A percentile compares a stretch with the other conserved stretches of the same genome.
Evolutionary conservation across 768 basidiomycete species (phyloP).

Genomic region (Rickenella mellea): DNA sequence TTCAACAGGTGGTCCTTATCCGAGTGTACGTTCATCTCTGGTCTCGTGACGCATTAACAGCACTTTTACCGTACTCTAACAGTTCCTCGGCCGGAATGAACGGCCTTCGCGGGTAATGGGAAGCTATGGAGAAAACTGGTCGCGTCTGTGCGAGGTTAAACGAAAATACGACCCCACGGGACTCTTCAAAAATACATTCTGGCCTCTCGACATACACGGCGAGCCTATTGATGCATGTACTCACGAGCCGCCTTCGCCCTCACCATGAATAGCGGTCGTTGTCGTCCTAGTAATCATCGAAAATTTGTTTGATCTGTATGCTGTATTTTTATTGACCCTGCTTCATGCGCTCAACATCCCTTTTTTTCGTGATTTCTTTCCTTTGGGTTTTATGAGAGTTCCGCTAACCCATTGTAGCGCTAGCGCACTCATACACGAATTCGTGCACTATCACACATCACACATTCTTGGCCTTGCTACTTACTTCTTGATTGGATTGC

Average conservation of each 20-base stretch:
- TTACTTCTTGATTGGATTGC: too few relatives aligned
- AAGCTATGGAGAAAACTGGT: conserved; percentile 71
- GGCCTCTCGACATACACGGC: conserved; percentile 61
- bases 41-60: conserved; percentile 6
- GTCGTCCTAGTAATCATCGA: too few relatives aligned
- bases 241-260: conserved; percentile 55
- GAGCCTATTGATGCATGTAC: conserved; percentile 42
- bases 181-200: conserved; percentile 70
- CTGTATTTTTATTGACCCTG: too few relatives aligned
- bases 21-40: conserved; percentile 51
- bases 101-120: conserved; percentile 48
- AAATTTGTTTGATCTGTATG: too few relatives aligned
- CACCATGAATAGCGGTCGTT: too few relatives aligned
- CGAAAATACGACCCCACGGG: conserved; percentile 65
- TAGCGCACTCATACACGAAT: too few relatives aligned
- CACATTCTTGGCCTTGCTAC: too few relatives aligned
- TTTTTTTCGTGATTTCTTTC: too few relatives aligned
- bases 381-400: too few relatives aligned
- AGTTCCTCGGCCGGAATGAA: conserved; percentile 75
- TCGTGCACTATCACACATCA: too few relatives aligned
- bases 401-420: too few relatives aligned
- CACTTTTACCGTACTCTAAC: conserved; percentile 8
- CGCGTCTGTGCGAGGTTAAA: conserved; percentile 62
- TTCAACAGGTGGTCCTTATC: conserved; percentile 71
- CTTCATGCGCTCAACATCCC: too few relatives aligned